phyloP scores from a whole-genome alignment of 2,329 filamentous ascomycete species.

The Botrytis galanthina region DNA sequence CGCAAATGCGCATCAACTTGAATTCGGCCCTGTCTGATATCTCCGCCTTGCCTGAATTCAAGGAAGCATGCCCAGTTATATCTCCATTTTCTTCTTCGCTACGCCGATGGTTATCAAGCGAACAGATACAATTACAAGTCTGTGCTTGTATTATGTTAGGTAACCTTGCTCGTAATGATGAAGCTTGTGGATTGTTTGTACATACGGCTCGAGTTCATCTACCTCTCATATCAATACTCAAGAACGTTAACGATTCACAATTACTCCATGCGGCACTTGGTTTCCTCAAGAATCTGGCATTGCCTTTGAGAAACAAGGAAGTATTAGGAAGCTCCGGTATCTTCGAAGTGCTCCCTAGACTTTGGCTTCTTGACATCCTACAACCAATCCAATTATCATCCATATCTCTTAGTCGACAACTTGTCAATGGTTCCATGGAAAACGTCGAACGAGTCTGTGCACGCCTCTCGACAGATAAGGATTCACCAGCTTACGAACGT shows the following conservation, averaged over 20 bases:
- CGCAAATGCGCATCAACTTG: constrained; percentile 50
- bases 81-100: constrained; percentile 45
- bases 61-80: constrained; percentile 44
- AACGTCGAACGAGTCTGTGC: constrained; percentile 53
- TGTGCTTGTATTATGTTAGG: constrained; percentile 61
- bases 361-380: constrained; percentile 53
- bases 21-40: constrained; percentile 52
- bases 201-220: constrained; percentile 44
- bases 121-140: constrained; percentile 48
- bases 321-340: constrained; percentile 47
- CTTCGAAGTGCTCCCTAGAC: constrained; percentile 51
- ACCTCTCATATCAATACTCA: constrained; percentile 48
- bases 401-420: constrained; percentile 55
- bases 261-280: constrained; percentile 57
- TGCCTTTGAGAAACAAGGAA: constrained; percentile 55
- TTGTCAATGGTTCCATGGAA: constrained; percentile 51
- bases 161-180: constrained; percentile 60
- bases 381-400: constrained; percentile 60
- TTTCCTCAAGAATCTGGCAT: constrained; percentile 64
- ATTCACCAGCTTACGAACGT: constrained; percentile 37
- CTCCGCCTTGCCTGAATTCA: constrained; percentile 50
- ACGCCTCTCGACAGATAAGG: constrained; percentile 42
- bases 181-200: constrained; percentile 51
- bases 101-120: constrained; percentile 47
- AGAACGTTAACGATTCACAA: constrained; percentile 46